phyloP scores from a whole-genome alignment of 805 yeast species.

The Phaffomyces opuntiae region DNA sequence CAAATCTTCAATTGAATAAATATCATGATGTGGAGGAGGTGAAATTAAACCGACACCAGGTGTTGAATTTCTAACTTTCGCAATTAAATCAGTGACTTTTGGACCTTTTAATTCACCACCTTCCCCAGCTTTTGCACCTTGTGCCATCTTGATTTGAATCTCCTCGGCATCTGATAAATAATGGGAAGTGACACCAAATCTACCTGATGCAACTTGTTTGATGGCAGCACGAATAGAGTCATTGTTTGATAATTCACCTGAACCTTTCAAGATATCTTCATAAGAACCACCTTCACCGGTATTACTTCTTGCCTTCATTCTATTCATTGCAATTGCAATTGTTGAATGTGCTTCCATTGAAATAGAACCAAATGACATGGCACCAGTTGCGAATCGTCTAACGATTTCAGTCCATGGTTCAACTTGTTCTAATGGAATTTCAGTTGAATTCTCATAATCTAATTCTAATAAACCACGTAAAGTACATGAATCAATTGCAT shows the following conservation, averaged over 20 bases:
- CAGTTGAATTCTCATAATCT: slow-evolving; percentile 61
- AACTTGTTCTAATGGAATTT: slow-evolving; percentile 94
- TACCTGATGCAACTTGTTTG: slow-evolving; percentile 95
- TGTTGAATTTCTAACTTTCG: slow-evolving; percentile 93
- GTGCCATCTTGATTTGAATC: slow-evolving; percentile 97
- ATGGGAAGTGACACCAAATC: slow-evolving; percentile 96
- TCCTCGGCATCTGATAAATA: slow-evolving; percentile 96
- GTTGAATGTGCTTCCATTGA: slow-evolving; percentile 99
- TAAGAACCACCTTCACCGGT: slow-evolving; percentile 94
- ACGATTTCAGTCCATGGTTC: slow-evolving; percentile 99
- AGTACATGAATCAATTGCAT: slow-evolving; percentile 88
- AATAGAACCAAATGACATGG: slow-evolving; percentile 98
- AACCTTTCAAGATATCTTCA: slow-evolving; percentile 82
- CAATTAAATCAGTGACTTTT: slow-evolving; percentile 83
- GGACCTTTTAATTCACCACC: slow-evolving; percentile 73
- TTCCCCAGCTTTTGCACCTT: slow-evolving; percentile 99
- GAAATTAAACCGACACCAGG: slow-evolving; percentile 95
- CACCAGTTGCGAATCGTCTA: slow-evolving; percentile 97
- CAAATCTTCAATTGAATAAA: slow-evolving; percentile 95
- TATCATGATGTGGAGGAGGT: slow-evolving; percentile 99
- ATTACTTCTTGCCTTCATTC: slow-evolving; percentile 95
- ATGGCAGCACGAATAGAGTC: slow-evolving; percentile 99
- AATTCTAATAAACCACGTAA: slow-evolving; percentile 90
- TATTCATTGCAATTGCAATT: slow-evolving; percentile 95
- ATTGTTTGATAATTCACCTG: slow-evolving; percentile 73